Conservation (phyloP, 169 alveolate genomes). For the Pseudocohnilembus persalinus region DNA sequence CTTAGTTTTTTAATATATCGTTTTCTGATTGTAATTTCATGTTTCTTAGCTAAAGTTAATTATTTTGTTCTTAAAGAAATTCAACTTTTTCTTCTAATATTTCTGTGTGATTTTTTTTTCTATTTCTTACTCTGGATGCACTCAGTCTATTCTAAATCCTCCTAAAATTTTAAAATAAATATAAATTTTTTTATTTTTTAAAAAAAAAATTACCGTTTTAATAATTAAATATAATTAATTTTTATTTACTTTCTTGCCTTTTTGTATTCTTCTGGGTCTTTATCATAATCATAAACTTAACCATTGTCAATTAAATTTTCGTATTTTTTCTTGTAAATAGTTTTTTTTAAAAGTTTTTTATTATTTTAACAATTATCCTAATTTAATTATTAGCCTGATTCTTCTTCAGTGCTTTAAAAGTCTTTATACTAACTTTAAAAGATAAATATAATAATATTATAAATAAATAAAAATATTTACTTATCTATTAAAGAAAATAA, state of each 20-base stretch:
- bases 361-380: background rate
- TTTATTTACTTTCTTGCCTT: conserved; percentile 21
- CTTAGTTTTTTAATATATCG: conserved; percentile 1
- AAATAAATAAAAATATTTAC: too few species aligned
- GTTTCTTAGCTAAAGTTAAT: background rate
- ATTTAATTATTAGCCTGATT: too few species aligned
- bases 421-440: background rate
- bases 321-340: background rate
- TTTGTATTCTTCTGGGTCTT: conserved; percentile 16
- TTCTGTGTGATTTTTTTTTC: conserved; percentile 5
- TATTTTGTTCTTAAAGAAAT: background rate
- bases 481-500: too few species aligned
- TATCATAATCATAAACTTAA: conserved; percentile 15
- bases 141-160: conserved; percentile 24
- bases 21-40: conserved; percentile 3
- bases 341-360: too few species aligned
- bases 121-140: conserved; percentile 18
- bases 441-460: background rate
- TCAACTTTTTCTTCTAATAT: conserved; percentile 4
- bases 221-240: too few species aligned
- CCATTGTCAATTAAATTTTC: conserved; percentile 9
- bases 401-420: background rate
- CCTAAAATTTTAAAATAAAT: conserved; percentile 2
- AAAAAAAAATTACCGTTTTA: background rate
- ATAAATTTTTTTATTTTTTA: background rate